Conservation (phyloP, 2,329 filamentous ascomycete genomes). For the Lachnellula cervina region DNA sequence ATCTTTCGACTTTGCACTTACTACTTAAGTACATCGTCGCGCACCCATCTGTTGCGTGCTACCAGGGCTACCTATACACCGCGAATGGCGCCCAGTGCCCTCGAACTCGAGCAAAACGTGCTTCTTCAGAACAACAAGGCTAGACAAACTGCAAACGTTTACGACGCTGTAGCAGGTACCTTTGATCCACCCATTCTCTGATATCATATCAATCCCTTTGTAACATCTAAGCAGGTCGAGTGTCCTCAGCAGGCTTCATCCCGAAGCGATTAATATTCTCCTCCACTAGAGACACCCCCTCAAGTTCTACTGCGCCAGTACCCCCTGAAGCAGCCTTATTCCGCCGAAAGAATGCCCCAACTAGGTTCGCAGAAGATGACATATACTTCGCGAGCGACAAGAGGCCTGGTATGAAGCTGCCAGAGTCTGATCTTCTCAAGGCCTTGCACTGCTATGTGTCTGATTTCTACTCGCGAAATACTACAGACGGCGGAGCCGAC, state of each 20-base stretch:
- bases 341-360: constrained; percentile 56
- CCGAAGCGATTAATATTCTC: constrained; percentile 21
- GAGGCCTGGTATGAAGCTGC: constrained; percentile 51
- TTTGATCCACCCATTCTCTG: background rate
- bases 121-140: constrained; percentile 25
- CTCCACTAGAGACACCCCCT: constrained; percentile 27
- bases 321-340: constrained; percentile 70
- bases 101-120: too few relatives aligned
- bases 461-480: constrained; percentile 52
- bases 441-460: constrained; percentile 64
- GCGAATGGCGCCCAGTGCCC: too few relatives aligned
- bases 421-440: constrained; percentile 65
- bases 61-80: too few relatives aligned
- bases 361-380: constrained; percentile 65
- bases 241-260: constrained; percentile 41
- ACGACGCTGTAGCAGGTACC: constrained; percentile 69
- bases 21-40: too few relatives aligned
- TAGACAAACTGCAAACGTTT: constrained; percentile 48
- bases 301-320: constrained; percentile 36
- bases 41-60: too few relatives aligned
- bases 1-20: too few relatives aligned
- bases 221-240: constrained; percentile 33
- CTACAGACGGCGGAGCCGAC: constrained; percentile 24
- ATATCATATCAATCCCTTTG: background rate
- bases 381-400: constrained; percentile 62